These are phyloP conservation scores for Alternaria burnsii DNA, from an alignment of 2,329 filamentous ascomycete species.

Conservation along the genomic window DNA sequence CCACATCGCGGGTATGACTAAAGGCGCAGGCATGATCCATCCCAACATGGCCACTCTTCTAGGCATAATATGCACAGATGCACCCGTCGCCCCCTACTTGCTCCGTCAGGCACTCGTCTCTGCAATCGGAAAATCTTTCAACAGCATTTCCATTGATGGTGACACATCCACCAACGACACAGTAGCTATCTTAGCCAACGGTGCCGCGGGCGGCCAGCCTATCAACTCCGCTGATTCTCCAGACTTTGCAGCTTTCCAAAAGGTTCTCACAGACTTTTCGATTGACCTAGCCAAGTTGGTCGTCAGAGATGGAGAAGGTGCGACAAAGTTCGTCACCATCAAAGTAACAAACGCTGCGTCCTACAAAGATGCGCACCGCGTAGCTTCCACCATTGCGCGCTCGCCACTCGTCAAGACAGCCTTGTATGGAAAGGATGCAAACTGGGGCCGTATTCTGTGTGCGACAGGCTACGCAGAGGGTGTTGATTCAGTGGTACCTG, in stretches of 20 bases:
- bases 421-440: conserved; percentile 94
- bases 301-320: conserved; percentile 94
- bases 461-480: conserved; percentile 84
- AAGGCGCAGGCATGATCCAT: conserved; percentile 98
- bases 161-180: conserved; percentile 99
- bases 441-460: conserved; percentile 97
- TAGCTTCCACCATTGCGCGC: conserved; percentile 87
- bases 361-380: conserved; percentile 75
- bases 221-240: conserved; percentile 63
- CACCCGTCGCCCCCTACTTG: conserved; percentile 73
- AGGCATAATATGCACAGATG: conserved; percentile 91
- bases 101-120: conserved; percentile 75
- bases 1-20: conserved; percentile 91
- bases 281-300: conserved; percentile 89
- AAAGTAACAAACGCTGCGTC: conserved; percentile 77
- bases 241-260: conserved; percentile 76
- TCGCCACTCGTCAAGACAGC: conserved; percentile 97
- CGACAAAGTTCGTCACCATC: conserved; percentile 97
- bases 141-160: conserved; percentile 95
- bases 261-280: conserved; percentile 78
- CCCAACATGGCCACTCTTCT: conserved; percentile 98
- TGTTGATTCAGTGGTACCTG: conserved; percentile 70
- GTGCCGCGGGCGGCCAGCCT: conserved; percentile 78
- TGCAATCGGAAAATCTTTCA: conserved; percentile 87
- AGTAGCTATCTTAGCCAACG: conserved; percentile 92